Percentiles rank a stretch among this genome's conserved stretches.
phyloP scores from a whole-genome alignment of 345 rosid genomes.

The Syzygium grande region DNA sequence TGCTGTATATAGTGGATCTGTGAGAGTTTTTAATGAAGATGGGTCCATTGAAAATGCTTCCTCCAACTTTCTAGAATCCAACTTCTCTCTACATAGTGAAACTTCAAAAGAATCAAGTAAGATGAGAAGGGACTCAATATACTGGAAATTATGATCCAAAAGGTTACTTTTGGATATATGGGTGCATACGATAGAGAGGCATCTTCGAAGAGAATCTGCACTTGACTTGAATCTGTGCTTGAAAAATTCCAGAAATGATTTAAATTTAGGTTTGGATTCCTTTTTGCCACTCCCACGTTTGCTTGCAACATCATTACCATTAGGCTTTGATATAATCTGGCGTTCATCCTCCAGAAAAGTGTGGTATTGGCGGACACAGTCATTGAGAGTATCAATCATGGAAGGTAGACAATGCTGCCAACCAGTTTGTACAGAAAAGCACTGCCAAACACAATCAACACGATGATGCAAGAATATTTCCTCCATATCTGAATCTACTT shows the following conservation, averaged over 20 bases:
- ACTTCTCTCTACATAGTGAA: neutral
- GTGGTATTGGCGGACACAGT: neutral
- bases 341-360: neutral
- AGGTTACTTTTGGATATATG: neutral
- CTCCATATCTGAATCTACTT: neutral
- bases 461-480: slow-evolving; percentile 18
- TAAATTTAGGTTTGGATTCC: neutral
- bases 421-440: slow-evolving; percentile 8
- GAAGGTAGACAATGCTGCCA: slow-evolving; percentile 5
- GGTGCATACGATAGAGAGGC: neutral
- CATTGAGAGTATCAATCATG: slow-evolving; percentile 2
- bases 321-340: neutral
- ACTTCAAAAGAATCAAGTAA: neutral
- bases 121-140: neutral
- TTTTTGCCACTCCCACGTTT: neutral
- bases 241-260: neutral
- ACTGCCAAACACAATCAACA: slow-evolving; percentile 4
- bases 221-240: neutral
- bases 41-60: neutral
- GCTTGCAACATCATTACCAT: neutral
- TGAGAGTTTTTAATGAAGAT: neutral
- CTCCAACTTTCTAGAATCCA: slow-evolving; percentile 1
- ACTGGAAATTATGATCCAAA: neutral
- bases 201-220: neutral
- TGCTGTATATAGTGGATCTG: neutral